These are phyloP conservation scores for Botrytis pseudocinerea DNA, from an alignment of 2,329 filamentous ascomycete genomes.

Conservation along the genomic window DNA sequence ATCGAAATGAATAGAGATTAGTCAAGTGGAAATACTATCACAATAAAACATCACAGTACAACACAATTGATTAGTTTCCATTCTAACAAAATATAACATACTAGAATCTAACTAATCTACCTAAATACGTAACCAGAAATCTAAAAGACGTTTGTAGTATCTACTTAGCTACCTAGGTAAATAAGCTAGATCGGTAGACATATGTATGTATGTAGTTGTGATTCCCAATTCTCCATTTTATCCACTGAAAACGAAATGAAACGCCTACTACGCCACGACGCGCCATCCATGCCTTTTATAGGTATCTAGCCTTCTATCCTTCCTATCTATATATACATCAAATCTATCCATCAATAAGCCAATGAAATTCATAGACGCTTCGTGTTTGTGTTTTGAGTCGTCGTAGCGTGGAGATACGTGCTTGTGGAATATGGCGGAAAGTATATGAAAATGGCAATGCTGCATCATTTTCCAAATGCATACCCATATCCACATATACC, in stretches of 20 bases:
- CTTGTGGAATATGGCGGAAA: neutral
- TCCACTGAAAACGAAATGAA: neutral
- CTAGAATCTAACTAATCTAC: neutral
- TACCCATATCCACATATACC: neutral
- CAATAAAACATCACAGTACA: neutral
- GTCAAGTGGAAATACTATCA: no score
- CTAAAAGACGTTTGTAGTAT: neutral
- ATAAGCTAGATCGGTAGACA: neutral
- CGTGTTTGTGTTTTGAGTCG: neutral
- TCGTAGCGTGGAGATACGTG: neutral
- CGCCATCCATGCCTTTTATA: neutral
- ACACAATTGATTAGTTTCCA: no score
- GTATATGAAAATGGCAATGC: neutral
- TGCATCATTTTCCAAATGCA: neutral
- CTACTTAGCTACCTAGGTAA: neutral
- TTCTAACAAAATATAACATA: neutral
- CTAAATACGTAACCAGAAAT: neutral
- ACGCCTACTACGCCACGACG: constrained; percentile 5
- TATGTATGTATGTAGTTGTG: neutral
- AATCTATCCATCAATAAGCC: neutral
- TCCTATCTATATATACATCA: neutral
- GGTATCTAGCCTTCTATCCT: neutral
- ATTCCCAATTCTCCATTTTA: neutral
- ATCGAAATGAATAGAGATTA: neutral
- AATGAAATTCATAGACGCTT: neutral